Percentiles rank a stretch among this genome's conserved stretches.
These are phyloP conservation scores for Phialophora chinensis DNA, from an alignment of 2,329 filamentous ascomycete species.

Conservation along the genomic window DNA sequence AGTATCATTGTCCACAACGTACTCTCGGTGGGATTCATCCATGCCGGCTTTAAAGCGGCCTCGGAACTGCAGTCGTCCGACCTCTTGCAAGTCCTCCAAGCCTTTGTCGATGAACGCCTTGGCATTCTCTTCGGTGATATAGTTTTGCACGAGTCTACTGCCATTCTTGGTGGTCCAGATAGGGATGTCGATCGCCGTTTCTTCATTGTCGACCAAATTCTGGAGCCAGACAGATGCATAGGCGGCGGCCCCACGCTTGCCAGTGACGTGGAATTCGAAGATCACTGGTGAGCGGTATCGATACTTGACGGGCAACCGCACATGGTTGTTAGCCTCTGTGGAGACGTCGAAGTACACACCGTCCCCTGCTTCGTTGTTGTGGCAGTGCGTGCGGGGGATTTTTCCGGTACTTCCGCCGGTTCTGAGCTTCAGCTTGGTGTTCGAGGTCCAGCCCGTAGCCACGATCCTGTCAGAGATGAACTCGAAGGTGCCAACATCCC, in stretches of 20 bases:
- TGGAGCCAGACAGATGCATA: constrained; percentile 87
- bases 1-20: constrained; percentile 84
- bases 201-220: constrained; percentile 80
- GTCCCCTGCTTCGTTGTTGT: constrained; percentile 63
- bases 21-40: constrained; percentile 81
- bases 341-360: constrained; percentile 66
- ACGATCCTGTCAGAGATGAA: constrained; percentile 73
- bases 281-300: constrained; percentile 89
- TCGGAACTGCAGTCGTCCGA: constrained; percentile 80
- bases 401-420: constrained; percentile 83
- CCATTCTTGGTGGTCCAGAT: constrained; percentile 84
- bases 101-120: constrained; percentile 67
- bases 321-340: constrained; percentile 56
- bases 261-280: constrained; percentile 77
- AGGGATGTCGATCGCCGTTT: constrained; percentile 79
- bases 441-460: constrained; percentile 64
- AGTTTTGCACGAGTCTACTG: constrained; percentile 83
- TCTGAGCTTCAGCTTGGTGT: constrained; percentile 73
- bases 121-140: constrained; percentile 81
- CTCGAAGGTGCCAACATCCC: constrained; percentile 95
- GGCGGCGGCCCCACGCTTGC: constrained; percentile 72
- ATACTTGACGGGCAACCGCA: constrained; percentile 85
- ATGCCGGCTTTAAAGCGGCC: constrained; percentile 88
- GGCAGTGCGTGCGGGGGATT: constrained; percentile 68
- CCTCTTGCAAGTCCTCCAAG: constrained; percentile 74